A percentile compares a stretch with the other conserved stretches of the same genome.
Conservation (phyloP, 2,329 filamentous ascomycete genomes). For the Lachnellula willkommii region DNA sequence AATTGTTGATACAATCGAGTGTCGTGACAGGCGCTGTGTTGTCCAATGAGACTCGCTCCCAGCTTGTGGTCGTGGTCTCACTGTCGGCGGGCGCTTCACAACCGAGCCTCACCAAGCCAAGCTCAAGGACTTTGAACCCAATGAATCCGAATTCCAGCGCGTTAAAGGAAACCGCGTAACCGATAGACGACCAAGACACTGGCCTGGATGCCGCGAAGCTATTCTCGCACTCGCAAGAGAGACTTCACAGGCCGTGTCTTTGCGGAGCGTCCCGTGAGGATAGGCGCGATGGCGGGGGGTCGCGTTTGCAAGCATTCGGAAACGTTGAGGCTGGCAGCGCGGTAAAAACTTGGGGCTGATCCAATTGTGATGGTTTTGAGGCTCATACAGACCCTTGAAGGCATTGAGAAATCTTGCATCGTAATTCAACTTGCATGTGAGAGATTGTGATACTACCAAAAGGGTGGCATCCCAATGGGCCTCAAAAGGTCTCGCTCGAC, state of each 20-base stretch:
- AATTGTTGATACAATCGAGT: slow-evolving; percentile 29
- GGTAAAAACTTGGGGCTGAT: slow-evolving; percentile 5
- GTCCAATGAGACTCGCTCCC: slow-evolving; percentile 25
- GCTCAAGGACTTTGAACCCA: slow-evolving; percentile 15
- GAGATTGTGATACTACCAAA: neutral
- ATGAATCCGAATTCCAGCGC: slow-evolving; percentile 16
- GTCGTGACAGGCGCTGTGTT: slow-evolving; percentile 29
- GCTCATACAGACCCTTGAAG: slow-evolving; percentile 1
- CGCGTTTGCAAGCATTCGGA: slow-evolving; percentile 12
- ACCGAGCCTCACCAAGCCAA: slow-evolving; percentile 12
- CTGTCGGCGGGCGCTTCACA: slow-evolving; percentile 24
- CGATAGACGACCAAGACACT: slow-evolving; percentile 19
- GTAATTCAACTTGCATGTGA: slow-evolving; percentile 1
- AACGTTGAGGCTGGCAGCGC: slow-evolving; percentile 18
- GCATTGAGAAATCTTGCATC: slow-evolving; percentile 13
- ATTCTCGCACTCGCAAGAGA: slow-evolving; percentile 13
- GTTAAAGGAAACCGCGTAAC: slow-evolving; percentile 21
- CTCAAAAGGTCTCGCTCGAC: slow-evolving; percentile 6
- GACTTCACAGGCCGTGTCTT: slow-evolving; percentile 1
- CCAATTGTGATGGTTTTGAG: slow-evolving; percentile 7
- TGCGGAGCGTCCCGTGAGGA: slow-evolving; percentile 14
- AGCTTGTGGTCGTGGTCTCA: slow-evolving; percentile 12
- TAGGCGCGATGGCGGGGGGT: slow-evolving; percentile 23
- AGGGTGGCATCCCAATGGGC: neutral
- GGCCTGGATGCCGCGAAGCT: slow-evolving; percentile 16